These are phyloP conservation scores for Malassezia furfur DNA, from an alignment of 1,284 basidiomycete species.

Conservation along the genomic window DNA sequence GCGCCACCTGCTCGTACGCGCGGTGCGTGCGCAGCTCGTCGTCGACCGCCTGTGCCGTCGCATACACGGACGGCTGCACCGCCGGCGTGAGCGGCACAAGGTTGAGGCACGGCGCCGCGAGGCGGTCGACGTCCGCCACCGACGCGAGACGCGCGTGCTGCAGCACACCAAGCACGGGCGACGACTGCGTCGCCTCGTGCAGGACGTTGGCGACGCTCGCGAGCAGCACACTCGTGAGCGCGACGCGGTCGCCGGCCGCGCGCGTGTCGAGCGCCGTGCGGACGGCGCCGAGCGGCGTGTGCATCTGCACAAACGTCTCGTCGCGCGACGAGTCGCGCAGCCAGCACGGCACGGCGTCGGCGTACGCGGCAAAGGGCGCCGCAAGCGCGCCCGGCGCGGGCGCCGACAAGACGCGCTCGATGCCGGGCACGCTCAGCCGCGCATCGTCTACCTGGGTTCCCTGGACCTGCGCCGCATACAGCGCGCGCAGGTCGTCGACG, in stretches of 20 bases:
- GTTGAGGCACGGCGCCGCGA: slow-evolving; percentile 27
- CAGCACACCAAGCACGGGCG: slow-evolving; percentile 26
- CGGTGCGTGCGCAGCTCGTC: slow-evolving; percentile 13
- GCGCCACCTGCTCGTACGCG: slow-evolving; percentile 23
- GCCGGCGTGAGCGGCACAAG: slow-evolving; percentile 25
- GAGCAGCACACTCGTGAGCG: slow-evolving; percentile 20
- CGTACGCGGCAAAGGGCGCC: slow-evolving; percentile 19
- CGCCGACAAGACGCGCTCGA: slow-evolving; percentile 17
- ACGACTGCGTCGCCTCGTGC: slow-evolving; percentile 2
- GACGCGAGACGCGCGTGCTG: slow-evolving; percentile 24
- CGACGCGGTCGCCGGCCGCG: neutral
- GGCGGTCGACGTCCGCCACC: slow-evolving; percentile 22
- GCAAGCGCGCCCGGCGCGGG: slow-evolving; percentile 4
- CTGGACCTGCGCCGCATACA: slow-evolving; percentile 15
- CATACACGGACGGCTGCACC: slow-evolving; percentile 2
- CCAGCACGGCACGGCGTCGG: slow-evolving; percentile 5
- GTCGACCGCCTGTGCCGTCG: slow-evolving; percentile 9
- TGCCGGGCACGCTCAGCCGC: slow-evolving; percentile 8
- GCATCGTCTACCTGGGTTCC: neutral
- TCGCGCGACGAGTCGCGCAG: neutral
- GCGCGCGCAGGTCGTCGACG: slow-evolving; percentile 23
- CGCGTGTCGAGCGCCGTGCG: neutral
- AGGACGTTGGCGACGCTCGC: slow-evolving; percentile 28
- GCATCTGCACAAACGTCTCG: slow-evolving; percentile 8
- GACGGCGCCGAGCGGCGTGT: neutral